A percentile compares a stretch with the other conserved stretches of the same genome.
These are phyloP conservation scores for Hypoxylon lenormandii DNA, from an alignment of 495 filamentous ascomycete species.

Conservation along the genomic window DNA sequence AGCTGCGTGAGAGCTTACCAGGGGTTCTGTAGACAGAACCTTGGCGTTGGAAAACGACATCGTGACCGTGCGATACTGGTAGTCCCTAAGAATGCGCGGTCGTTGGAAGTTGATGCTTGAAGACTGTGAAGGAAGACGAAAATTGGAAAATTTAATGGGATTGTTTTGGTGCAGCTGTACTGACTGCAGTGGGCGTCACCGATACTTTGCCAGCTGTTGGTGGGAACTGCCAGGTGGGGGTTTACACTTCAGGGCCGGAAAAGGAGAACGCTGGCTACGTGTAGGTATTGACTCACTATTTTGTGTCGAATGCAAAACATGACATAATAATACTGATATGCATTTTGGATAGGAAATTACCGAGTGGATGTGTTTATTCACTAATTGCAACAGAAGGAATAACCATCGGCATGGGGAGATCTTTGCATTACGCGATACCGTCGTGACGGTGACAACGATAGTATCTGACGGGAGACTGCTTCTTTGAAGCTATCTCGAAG, in stretches of 20 bases:
- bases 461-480: no score
- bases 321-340: no score
- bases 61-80: slow-evolving; percentile 1
- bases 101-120: background rate
- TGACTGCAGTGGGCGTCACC: slow-evolving; percentile 32
- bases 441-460: no score
- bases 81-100: background rate
- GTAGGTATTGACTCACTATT: no score
- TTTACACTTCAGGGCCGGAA: slow-evolving; percentile 2
- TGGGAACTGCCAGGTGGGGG: background rate
- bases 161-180: background rate
- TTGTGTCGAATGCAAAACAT: no score
- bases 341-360: no score
- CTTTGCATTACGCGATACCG: no score
- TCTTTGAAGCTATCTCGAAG: no score
- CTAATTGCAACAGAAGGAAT: no score
- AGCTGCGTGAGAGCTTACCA: slow-evolving; percentile 50
- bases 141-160: slow-evolving; percentile 30
- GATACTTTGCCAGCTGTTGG: slow-evolving; percentile 39
- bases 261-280: background rate
- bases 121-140: slow-evolving; percentile 9
- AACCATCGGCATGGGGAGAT: no score
- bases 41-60: slow-evolving; percentile 59
- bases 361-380: no score
- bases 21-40: slow-evolving; percentile 59